These are phyloP conservation scores for Colletotrichum nymphaeae DNA, from an alignment of 2,329 filamentous ascomycete species.

Conservation along the genomic window DNA sequence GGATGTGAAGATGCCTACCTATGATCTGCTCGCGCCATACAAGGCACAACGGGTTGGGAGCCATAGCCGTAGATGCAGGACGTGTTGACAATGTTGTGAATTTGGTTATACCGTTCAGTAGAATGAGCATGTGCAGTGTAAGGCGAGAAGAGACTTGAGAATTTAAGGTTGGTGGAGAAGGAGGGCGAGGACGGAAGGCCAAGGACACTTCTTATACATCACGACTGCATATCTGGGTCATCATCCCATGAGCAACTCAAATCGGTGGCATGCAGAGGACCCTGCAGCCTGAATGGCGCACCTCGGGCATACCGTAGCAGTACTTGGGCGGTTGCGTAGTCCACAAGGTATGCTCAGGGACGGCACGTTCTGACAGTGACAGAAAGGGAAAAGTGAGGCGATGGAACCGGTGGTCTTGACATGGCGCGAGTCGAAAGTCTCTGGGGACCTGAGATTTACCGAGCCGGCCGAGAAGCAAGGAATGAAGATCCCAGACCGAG, in stretches of 20 bases:
- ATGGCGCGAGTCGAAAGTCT: background rate
- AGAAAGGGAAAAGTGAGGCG: slow-evolving; percentile 3
- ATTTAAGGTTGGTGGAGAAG: background rate
- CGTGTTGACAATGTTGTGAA: background rate
- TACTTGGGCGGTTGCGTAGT: background rate
- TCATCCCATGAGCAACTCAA: background rate
- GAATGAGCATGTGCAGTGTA: slow-evolving; percentile 18
- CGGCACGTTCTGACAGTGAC: background rate
- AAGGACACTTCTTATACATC: slow-evolving; percentile 19
- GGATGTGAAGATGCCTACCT: background rate
- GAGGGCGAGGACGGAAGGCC: background rate
- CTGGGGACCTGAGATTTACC: background rate
- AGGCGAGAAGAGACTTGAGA: background rate
- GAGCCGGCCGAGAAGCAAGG: background rate
- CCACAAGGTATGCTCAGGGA: background rate
- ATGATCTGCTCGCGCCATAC: slow-evolving; percentile 32
- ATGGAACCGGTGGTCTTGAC: background rate
- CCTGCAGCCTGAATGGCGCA: background rate
- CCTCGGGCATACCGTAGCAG: background rate
- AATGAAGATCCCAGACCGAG: background rate
- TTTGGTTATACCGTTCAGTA: background rate
- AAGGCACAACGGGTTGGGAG: slow-evolving; percentile 26
- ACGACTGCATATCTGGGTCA: background rate
- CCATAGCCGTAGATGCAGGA: slow-evolving; percentile 3
- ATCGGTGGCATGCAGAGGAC: background rate